These are phyloP conservation scores for Penicillium diatomitis DNA, from an alignment of 495 filamentous ascomycete genomes.

Conservation along the genomic window DNA sequence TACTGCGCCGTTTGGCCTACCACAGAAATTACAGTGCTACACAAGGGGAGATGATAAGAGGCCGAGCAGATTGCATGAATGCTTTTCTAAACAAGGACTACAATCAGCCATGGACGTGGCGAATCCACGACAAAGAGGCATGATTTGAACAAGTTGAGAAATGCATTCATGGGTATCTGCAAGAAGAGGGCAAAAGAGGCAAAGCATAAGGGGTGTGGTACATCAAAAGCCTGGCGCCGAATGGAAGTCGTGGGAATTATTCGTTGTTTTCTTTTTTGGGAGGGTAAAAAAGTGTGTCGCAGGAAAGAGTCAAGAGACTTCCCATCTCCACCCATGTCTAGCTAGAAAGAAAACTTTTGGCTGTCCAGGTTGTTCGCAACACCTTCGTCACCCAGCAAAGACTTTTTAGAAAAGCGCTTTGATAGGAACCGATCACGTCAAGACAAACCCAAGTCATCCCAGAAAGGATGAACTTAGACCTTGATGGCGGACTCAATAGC, in stretches of 20 bases:
- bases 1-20: not conserved
- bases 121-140: constrained; percentile 6
- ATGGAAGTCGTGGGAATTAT: constrained; percentile 21
- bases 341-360: constrained; percentile 24
- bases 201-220: constrained; percentile 15
- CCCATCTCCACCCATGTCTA: constrained; percentile 30
- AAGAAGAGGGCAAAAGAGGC: constrained; percentile 9
- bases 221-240: constrained; percentile 17
- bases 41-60: not conserved
- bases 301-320: constrained; percentile 7
- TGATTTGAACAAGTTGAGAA: constrained; percentile 26
- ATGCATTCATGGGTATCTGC: constrained; percentile 46
- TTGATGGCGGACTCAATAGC: constrained; percentile 87
- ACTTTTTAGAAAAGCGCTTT: constrained; percentile 18
- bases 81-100: constrained; percentile 14
- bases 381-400: constrained; percentile 13
- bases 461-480: constrained; percentile 54
- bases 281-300: constrained; percentile 17
- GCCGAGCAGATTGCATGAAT: constrained; percentile 20
- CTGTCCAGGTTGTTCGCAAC: constrained; percentile 13
- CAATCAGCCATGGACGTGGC: not conserved
- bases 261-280: constrained; percentile 11
- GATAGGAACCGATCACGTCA: constrained; percentile 17
- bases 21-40: not conserved
- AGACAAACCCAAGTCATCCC: constrained; percentile 14